Percentiles rank a stretch among this genome's conserved stretches.
These are phyloP conservation scores for Myrica gale DNA, from an alignment of 306 rosid genomes.

Conservation along the genomic window DNA sequence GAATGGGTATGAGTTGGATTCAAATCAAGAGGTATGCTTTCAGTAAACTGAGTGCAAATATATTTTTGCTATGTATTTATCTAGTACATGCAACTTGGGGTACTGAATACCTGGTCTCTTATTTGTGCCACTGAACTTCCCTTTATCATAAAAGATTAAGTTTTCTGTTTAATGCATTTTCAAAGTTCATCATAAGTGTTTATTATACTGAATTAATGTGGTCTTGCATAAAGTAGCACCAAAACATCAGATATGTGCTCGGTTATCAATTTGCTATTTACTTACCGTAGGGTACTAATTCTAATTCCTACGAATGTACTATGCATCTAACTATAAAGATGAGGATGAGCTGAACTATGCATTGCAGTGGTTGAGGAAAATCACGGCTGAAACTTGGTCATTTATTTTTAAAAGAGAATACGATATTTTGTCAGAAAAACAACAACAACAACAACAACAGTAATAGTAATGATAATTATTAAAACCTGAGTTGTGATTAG, in stretches of 20 bases:
- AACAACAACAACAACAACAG: background rate
- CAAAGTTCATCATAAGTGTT: background rate
- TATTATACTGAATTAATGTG: background rate
- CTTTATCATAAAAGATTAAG: background rate
- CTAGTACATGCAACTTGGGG: background rate
- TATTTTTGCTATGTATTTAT: conserved; percentile 16
- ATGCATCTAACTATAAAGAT: background rate
- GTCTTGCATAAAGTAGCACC: background rate
- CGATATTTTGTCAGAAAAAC: background rate
- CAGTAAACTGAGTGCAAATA: conserved; percentile 11
- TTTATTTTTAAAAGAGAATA: background rate
- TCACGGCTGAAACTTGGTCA: background rate
- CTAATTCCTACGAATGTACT: background rate
- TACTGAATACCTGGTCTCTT: conserved; percentile 5
- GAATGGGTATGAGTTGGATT: conserved; percentile 94
- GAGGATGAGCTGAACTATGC: background rate
- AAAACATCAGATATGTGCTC: background rate
- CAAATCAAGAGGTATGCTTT: conserved; percentile 93
- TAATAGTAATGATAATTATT: too few relatives aligned
- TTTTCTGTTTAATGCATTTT: background rate
- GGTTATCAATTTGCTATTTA: background rate
- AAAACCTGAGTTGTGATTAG: background rate
- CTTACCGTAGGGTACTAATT: background rate
- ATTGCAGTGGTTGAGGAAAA: background rate
- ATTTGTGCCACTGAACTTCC: background rate